These are phyloP conservation scores for Buddleja alternifolia DNA, from an alignment of 257 asterid species.

Conservation along the genomic window DNA sequence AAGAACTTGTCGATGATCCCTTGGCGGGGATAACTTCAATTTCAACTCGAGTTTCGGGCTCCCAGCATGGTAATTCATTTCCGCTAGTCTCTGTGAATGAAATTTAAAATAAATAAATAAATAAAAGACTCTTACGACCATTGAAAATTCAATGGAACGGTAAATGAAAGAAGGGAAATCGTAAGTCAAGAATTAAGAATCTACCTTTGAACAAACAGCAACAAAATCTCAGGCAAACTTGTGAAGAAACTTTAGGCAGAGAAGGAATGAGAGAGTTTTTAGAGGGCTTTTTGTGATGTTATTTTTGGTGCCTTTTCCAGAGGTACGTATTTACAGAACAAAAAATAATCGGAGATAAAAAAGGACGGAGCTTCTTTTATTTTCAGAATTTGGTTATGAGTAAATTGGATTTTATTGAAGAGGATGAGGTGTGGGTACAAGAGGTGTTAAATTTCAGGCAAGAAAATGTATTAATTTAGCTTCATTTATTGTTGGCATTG, in stretches of 20 bases:
- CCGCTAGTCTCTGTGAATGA: not conserved
- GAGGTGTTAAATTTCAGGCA: slow-evolving; percentile 10
- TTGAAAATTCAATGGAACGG: slow-evolving; percentile 22
- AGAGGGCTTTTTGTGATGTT: slow-evolving; percentile 28
- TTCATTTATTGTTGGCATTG: slow-evolving; percentile 51
- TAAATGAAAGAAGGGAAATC: not conserved
- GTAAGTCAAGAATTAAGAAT: not conserved
- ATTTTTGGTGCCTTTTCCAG: not conserved
- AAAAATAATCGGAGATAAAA: slow-evolving; percentile 22
- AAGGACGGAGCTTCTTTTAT: slow-evolving; percentile 32
- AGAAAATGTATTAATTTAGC: slow-evolving; percentile 32
- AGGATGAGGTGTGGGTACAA: slow-evolving; percentile 37
- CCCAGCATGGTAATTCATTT: slow-evolving; percentile 39
- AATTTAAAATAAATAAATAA: not conserved
- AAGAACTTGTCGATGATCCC: slow-evolving; percentile 22
- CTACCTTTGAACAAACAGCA: not conserved
- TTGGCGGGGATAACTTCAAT: slow-evolving; percentile 50
- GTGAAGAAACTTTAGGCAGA: not conserved
- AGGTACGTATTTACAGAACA: slow-evolving; percentile 36
- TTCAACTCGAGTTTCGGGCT: slow-evolving; percentile 52
- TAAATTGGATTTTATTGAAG: slow-evolving; percentile 34
- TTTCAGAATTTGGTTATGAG: slow-evolving; percentile 29
- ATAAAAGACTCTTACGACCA: not conserved
- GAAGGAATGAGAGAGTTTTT: not conserved
- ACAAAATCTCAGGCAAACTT: not conserved